Evolutionary conservation across 805 yeast species (phyloP), one percentile per base, ranked within the genome.

Genomic region (Saccharomycopsis oosterbeekiorum): DNA sequence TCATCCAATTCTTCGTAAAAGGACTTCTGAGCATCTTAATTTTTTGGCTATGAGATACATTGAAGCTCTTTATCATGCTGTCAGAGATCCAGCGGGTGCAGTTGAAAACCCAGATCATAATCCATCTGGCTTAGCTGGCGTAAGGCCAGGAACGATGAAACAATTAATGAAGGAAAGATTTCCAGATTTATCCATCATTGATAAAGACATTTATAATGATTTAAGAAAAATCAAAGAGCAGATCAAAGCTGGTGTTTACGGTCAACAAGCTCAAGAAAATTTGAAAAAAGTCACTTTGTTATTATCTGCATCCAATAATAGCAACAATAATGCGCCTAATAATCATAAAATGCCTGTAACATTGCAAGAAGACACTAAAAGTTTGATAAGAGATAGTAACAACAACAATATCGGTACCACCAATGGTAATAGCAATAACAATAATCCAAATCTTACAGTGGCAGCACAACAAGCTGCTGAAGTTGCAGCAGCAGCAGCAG

Each of bases 131-230:
- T 14, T 58, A 21, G 34, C 29, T 14, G 64, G 63, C 11, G 41
- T 57, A 8, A 59, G 50, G 19, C 66, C 66, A 14, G 61, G 58
- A 37, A 51, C 57, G 14, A 40, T 64, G 58, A 64, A 62, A 37
- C 55, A 43, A 41, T 19, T 37, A n/a, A 17, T 64, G 36, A 19
- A 57, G 57, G 63, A 64, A 47, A 41, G 54, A 43, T 64, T 64
- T 41, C 66, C 66, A 10, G 61, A 60, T 19, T 51, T 64, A 19
- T 21, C 55, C 15, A 59, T 64, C 19, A 64, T 64, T 36, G 66
- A 64, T 57, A 64, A 64, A 56, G 66, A 64, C 39, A 51, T 64
- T 17, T 64, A 64, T 40, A 64, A 64, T 53, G 66, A 64, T 47
- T 40, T 64, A 15, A 59, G 66, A 14, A 64, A 64, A 57, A 57